Evolutionary conservation across 169 alveolate species (phyloP).

Genomic region (Plasmodium gonderi): DNA sequence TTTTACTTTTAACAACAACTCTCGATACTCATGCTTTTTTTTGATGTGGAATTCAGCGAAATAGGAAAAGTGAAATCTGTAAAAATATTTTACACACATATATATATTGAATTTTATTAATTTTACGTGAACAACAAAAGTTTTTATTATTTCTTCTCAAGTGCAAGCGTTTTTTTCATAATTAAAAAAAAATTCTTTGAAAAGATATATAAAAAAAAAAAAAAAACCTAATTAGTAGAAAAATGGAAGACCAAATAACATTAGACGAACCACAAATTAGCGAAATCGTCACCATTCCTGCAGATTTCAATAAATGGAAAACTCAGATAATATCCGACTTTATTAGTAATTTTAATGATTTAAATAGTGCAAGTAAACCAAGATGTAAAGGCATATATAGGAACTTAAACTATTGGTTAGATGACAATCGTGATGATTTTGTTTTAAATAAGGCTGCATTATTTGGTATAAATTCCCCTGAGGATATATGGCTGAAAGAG

Average conservation of each 20-base stretch:
- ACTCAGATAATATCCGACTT: not conserved
- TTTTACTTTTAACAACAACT: not conserved
- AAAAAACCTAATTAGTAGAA: not conserved
- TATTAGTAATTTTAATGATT: not conserved
- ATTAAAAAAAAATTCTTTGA: not conserved
- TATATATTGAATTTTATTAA: too few relatives aligned
- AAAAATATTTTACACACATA: too few relatives aligned
- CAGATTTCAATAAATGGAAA: not conserved
- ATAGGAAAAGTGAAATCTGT: not conserved
- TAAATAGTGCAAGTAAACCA: not conserved
- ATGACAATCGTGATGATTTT: constrained; percentile 6
- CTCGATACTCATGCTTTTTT: not conserved
- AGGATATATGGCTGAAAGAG: not conserved
- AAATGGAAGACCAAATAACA: not conserved
- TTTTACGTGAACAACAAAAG: not conserved
- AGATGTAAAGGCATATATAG: not conserved
- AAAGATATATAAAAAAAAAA: not conserved
- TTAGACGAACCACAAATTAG: not conserved
- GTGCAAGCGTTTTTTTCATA: not conserved
- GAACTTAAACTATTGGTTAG: constrained; percentile 10
- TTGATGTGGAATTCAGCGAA: not conserved
- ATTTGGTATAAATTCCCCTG: not conserved
- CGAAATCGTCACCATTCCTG: not conserved
- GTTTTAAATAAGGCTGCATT: not conserved
- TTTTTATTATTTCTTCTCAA: not conserved